Conservation (phyloP, 495 filamentous ascomycete species). For the Corynascus novoguineensis region DNA sequence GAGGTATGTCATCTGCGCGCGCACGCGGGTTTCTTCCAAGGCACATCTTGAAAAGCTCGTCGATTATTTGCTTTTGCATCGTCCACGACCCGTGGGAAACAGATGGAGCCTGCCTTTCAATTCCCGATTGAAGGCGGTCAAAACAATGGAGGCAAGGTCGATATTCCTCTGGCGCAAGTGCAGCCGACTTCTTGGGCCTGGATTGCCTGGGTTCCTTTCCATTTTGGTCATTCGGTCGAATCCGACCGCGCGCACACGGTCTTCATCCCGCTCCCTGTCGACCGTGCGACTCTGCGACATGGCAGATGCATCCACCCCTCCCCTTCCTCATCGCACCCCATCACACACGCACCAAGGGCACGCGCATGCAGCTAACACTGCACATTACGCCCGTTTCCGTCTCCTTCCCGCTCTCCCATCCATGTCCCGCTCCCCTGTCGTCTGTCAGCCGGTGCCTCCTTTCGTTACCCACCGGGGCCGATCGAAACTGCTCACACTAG, state of each 20-base stretch:
- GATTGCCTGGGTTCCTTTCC: neutral
- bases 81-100: too few relatives aligned
- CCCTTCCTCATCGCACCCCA: too few relatives aligned
- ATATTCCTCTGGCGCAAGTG: neutral
- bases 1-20: neutral
- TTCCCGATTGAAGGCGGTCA: conserved; percentile 1
- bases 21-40: neutral
- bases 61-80: too few relatives aligned
- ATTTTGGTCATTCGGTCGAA: conserved; percentile 11
- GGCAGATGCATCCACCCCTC: neutral
- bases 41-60: neutral
- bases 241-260: conserved; percentile 2
- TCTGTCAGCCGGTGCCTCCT: conserved; percentile 2
- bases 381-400: conserved; percentile 14
- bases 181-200: neutral
- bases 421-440: conserved; percentile 10
- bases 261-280: neutral
- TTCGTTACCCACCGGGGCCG: conserved; percentile 4
- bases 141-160: conserved; percentile 7
- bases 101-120: too few relatives aligned
- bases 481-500: conserved; percentile 11
- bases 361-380: conserved; percentile 9
- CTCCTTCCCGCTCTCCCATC: conserved; percentile 14
- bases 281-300: neutral
- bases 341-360: neutral